These are phyloP conservation scores for Ceratocystis lukuohia DNA, from an alignment of 2,329 filamentous ascomycete species.

Conservation along the genomic window DNA sequence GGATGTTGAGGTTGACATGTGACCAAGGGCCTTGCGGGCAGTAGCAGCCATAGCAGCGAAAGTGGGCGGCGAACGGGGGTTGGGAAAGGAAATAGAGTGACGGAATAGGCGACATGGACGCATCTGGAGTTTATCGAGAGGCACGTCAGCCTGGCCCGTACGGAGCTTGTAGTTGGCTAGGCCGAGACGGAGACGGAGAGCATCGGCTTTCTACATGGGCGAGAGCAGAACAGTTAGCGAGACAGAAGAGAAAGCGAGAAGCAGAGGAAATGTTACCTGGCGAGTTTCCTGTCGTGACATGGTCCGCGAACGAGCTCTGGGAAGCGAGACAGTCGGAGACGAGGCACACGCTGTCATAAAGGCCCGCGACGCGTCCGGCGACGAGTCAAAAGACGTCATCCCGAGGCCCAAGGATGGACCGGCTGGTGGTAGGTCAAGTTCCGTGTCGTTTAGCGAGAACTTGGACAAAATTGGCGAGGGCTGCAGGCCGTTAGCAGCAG, in stretches of 20 bases:
- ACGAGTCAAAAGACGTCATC: conserved; percentile 13
- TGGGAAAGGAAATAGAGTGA: conserved; percentile 51
- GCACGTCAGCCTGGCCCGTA: conserved; percentile 56
- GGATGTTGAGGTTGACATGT: not conserved
- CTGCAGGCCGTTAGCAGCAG: conserved; percentile 8
- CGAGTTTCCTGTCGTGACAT: conserved; percentile 18
- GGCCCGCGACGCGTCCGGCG: conserved; percentile 16
- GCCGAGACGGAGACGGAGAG: conserved; percentile 53
- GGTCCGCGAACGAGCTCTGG: conserved; percentile 3
- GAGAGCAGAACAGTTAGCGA: conserved; percentile 10
- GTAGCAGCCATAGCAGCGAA: conserved; percentile 3
- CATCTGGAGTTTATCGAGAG: conserved; percentile 45
- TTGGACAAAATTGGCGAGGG: conserved; percentile 14
- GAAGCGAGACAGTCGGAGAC: not conserved
- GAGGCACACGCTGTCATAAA: conserved; percentile 16
- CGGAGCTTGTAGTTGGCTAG: conserved; percentile 63
- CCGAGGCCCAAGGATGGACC: not conserved
- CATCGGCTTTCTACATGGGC: conserved; percentile 44
- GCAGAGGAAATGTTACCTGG: conserved; percentile 28
- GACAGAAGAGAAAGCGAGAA: not conserved
- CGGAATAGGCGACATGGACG: conserved; percentile 42
- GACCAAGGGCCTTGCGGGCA: not conserved
- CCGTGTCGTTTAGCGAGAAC: conserved; percentile 5
- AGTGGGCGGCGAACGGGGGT: conserved; percentile 41
- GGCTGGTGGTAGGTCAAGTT: not conserved